These are phyloP conservation scores for Lachnellula suecica DNA, from an alignment of 2,329 filamentous ascomycete genomes.

Conservation along the genomic window DNA sequence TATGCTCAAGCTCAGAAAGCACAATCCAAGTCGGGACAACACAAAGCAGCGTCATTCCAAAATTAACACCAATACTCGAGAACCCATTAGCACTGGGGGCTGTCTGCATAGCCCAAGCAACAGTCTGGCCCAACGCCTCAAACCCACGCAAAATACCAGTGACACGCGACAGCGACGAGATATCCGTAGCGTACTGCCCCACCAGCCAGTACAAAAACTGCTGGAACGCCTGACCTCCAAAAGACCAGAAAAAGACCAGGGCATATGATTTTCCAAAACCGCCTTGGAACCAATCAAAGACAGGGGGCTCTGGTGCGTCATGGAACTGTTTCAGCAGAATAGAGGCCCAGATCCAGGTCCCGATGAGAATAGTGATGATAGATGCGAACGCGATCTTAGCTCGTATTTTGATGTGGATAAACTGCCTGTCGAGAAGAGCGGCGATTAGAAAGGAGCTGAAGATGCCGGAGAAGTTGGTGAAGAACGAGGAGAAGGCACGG, in stretches of 20 bases:
- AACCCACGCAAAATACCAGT: no score
- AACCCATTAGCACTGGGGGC: no score
- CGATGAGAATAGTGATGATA: slow-evolving; percentile 53
- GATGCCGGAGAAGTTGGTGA: slow-evolving; percentile 67
- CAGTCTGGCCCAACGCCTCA: no score
- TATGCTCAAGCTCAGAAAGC: no score
- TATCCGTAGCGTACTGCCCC: no score
- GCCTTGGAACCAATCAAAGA: slow-evolving; percentile 62
- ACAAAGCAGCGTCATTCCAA: no score
- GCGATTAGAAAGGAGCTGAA: slow-evolving; percentile 62
- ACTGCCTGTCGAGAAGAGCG: slow-evolving; percentile 24
- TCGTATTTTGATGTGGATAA: slow-evolving; percentile 23
- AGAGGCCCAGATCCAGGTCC: slow-evolving; percentile 72
- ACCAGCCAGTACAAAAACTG: no score
- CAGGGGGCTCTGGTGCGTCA: slow-evolving; percentile 52
- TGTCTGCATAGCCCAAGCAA: no score
- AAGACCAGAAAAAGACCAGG: slow-evolving; percentile 65
- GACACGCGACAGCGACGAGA: no score
- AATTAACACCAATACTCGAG: no score
- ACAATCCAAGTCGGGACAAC: no score
- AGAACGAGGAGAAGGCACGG: slow-evolving; percentile 67
- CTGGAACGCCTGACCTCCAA: slow-evolving; percentile 71
- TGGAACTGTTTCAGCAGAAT: slow-evolving; percentile 62
- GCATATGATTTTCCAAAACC: slow-evolving; percentile 68
- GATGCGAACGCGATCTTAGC: slow-evolving; percentile 26